These are phyloP conservation scores for Cyclotella choctawhatcheeana DNA, from an alignment of 108 stramenopile species.

Conservation along the genomic window DNA sequence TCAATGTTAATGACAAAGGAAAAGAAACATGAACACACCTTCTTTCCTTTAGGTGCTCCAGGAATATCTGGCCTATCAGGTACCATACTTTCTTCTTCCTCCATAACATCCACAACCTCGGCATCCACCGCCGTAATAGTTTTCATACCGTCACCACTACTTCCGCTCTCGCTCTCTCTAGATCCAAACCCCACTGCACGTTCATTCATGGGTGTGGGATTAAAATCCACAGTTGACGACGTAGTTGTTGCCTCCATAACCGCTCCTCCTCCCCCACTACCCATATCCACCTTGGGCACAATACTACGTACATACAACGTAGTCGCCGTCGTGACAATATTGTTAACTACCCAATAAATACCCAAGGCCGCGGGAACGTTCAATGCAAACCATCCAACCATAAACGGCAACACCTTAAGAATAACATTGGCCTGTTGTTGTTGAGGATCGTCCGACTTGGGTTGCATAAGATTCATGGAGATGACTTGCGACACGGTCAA, in stretches of 20 bases:
- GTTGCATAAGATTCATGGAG: slow-evolving; percentile 89
- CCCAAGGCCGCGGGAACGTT: slow-evolving; percentile 95
- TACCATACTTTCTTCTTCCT: slow-evolving; percentile 11
- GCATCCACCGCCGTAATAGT: slow-evolving; percentile 62
- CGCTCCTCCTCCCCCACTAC: slow-evolving; percentile 36
- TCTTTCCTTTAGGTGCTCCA: slow-evolving; percentile 34
- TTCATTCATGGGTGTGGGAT: slow-evolving; percentile 82
- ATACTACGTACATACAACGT: slow-evolving; percentile 76
- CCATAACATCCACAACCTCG: slow-evolving; percentile 55
- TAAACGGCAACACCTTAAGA: slow-evolving; percentile 92
- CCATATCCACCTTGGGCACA: slow-evolving; percentile 53
- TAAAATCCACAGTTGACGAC: slow-evolving; percentile 61
- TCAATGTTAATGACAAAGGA: background rate
- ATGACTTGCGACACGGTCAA: slow-evolving; percentile 90
- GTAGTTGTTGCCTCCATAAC: slow-evolving; percentile 36
- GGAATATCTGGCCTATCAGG: slow-evolving; percentile 32
- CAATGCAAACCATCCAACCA: slow-evolving; percentile 96
- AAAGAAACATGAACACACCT: slow-evolving; percentile 18
- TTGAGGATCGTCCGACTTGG: slow-evolving; percentile 67
- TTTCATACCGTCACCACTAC: slow-evolving; percentile 50
- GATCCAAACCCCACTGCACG: slow-evolving; percentile 78
- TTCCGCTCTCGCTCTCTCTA: too few species aligned
- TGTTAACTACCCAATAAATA: slow-evolving; percentile 97
- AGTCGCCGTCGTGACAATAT: slow-evolving; percentile 88
- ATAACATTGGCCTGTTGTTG: slow-evolving; percentile 73